Base-by-base conservation (phyloP, 2,329 filamentous ascomycete species). In the Scedosporium dehoogii region DNA sequence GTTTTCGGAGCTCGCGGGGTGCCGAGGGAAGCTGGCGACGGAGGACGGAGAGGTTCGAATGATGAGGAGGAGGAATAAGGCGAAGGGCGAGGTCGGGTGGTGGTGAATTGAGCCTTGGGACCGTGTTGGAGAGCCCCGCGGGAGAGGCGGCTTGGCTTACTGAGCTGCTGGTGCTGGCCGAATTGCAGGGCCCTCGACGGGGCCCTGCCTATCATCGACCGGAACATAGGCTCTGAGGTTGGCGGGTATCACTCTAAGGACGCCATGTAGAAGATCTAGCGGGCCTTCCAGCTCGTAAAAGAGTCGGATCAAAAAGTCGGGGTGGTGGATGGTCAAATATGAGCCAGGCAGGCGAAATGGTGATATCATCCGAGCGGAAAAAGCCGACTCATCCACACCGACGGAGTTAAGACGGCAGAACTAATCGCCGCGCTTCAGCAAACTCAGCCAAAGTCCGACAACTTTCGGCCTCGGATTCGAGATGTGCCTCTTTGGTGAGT, bases 1-100 rank as follows among this genome's bases (percentile, higher is more conserved):
- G 87, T 81, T 71, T 88, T 91, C 10, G 90, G 86, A 7, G 84
- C 80, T 21, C 78, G 79, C 0, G 92, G 88, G 62, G 83, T 85
- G 60, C 91, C 91, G 33, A 97, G 82, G 44, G 90, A 89, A 64
- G 82, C 83, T 5, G 92, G 92, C 4, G 90, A 85, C 0, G 92
- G 92, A 5, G 92, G 92, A 0, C 84, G 81, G 68, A 92, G 83
- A 14, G 86, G 84, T 66, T 86, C 79, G 71, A 86, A 90, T 64
- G 78, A 78, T 6, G 71, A 68, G 33, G 70, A 70, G 63, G 73
- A 73, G 41, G 29, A 33, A 33, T 48, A 33, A 25, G 29, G 33
- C 51, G 65, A 62, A 16, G 68, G 66, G 58, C 69, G 21, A 18
- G 59, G 29, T 25, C 16, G n/a, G 27, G 6, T n/a, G 12, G 27